Percentiles rank a stretch among this genome's conserved stretches.
Conservation (phyloP, 225 moss, liverwort and hornwort genomes). For the Pseudisothecium myosuroides region DNA sequence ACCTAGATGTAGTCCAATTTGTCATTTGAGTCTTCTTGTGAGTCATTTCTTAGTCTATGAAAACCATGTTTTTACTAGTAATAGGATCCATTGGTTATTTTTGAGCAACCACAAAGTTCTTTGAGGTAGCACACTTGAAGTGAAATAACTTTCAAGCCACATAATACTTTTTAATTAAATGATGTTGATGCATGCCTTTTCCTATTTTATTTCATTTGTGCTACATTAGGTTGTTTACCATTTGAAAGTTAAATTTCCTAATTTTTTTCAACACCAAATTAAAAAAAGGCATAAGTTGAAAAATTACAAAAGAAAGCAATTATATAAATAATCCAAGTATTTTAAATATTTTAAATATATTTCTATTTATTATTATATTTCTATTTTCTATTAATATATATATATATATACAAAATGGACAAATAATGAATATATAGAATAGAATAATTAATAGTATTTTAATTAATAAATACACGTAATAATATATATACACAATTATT, state of each 20-base stretch:
- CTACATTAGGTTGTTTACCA: background rate
- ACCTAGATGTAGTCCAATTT: background rate
- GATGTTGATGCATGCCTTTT: background rate
- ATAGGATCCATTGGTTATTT: background rate
- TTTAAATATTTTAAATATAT: background rate
- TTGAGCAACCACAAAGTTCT: background rate
- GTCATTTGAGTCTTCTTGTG: background rate
- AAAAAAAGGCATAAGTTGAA: background rate
- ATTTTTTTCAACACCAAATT: background rate
- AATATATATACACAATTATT: too few species aligned
- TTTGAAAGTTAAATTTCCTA: background rate
- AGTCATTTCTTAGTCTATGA: accelerated
- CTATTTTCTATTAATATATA: too few species aligned
- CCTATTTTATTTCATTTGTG: background rate
- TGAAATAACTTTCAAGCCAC: background rate
- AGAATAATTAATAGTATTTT: too few species aligned
- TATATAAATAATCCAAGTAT: background rate
- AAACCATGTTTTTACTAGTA: background rate
- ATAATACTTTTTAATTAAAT: background rate
- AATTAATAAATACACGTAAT: too few species aligned
- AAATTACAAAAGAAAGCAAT: background rate
- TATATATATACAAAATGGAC: too few species aligned
- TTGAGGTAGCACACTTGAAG: background rate
- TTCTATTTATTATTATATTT: too few species aligned
- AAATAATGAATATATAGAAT: too few species aligned